These are phyloP conservation scores for Candida anutae DNA, from an alignment of 1,139 yeast species.

Conservation along the genomic window DNA sequence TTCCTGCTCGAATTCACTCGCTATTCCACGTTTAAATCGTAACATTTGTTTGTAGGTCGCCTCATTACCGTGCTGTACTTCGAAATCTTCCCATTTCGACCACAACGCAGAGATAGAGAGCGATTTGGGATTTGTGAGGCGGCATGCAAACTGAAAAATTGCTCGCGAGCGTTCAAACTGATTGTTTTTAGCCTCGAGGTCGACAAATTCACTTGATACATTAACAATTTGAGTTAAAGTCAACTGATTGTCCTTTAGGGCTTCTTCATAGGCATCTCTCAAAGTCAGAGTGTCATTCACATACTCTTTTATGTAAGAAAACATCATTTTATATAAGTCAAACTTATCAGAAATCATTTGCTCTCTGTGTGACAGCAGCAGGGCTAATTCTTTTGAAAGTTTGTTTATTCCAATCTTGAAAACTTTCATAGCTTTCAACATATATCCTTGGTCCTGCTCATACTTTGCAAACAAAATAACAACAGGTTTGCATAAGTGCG, in stretches of 20 bases:
- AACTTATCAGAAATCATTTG: constrained; percentile 15
- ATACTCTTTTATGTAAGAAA: constrained; percentile 2
- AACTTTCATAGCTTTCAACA: constrained; percentile 21
- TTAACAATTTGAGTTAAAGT: constrained; percentile 21
- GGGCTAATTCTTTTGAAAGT: constrained; percentile 5
- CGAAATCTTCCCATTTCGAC: constrained; percentile 69
- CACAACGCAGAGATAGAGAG: constrained; percentile 31
- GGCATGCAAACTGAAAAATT: constrained; percentile 36
- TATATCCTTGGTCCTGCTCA: constrained; percentile 34
- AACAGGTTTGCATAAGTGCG: constrained; percentile 37
- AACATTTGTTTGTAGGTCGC: constrained; percentile 70
- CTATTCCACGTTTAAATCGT: constrained; percentile 41
- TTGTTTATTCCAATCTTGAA: constrained; percentile 13
- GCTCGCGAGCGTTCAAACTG: constrained; percentile 57
- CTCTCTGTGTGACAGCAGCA: constrained; percentile 4
- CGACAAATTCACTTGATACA: constrained; percentile 31
- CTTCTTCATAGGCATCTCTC: constrained; percentile 14
- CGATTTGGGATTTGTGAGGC: constrained; percentile 13
- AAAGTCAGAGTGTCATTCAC: constrained; percentile 4
- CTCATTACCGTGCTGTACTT: constrained; percentile 63
- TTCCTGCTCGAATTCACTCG: constrained; percentile 27
- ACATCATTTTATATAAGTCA: constrained; percentile 13
- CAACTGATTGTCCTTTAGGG: constrained; percentile 16
- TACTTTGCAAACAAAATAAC: constrained; percentile 52
- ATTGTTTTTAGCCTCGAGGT: constrained; percentile 39